Conservation (phyloP, 2,329 filamentous ascomycete species). For the Cordyceps farinosa region DNA sequence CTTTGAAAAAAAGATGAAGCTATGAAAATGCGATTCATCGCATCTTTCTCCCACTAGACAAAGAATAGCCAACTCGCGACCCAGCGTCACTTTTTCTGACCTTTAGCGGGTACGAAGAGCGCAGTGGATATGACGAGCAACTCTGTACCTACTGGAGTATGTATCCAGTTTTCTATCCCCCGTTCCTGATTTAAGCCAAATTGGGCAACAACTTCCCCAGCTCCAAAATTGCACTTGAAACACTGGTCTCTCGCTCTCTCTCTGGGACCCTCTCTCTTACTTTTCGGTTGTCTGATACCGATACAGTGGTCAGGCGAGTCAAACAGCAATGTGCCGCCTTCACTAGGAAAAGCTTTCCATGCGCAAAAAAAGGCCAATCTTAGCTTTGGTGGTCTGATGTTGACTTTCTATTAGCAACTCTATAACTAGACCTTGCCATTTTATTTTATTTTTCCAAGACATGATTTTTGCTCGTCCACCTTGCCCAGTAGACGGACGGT, state of each 20-base stretch:
- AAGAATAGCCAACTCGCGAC: background rate
- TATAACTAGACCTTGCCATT: background rate
- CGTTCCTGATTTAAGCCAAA: conserved; percentile 16
- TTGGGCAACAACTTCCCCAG: conserved; percentile 18
- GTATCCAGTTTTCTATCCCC: background rate
- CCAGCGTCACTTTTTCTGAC: background rate
- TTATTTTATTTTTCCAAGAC: background rate
- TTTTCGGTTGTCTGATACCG: conserved; percentile 16
- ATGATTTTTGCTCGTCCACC: too few species aligned
- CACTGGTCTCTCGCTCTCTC: conserved; percentile 8
- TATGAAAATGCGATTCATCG: background rate
- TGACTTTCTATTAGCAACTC: background rate
- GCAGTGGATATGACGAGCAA: background rate
- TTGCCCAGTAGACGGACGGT: background rate
- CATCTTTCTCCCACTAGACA: background rate
- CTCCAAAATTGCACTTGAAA: conserved; percentile 19
- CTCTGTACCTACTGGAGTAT: too few species aligned
- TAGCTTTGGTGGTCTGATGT: background rate
- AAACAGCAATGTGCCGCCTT: background rate
- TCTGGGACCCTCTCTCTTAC: background rate
- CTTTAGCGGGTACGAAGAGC: background rate
- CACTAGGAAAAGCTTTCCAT: background rate
- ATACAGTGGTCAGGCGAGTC: conserved; percentile 15
- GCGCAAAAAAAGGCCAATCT: background rate
- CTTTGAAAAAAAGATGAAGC: too few species aligned